Evolutionary conservation across 345 rosid species (phyloP), one percentile per base, ranked within the genome.

Genomic region (Cardamine resedifolia): DNA sequence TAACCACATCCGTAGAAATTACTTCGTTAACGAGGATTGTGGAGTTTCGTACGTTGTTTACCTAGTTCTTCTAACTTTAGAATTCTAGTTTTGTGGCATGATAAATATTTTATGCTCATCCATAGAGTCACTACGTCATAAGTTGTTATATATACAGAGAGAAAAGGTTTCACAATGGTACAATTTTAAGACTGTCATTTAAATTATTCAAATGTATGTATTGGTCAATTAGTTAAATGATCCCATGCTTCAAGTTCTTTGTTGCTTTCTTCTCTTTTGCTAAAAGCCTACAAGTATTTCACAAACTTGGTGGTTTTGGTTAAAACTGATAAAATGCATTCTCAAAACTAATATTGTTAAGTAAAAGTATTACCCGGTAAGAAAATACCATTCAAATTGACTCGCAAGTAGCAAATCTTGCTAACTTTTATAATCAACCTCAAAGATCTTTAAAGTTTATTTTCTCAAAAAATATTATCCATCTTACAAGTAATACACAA

Each of bases 11-110:
- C 79, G 44, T 75, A 34, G 70, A 55, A 20, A 44, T 45, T n/a
- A 53, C 48, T 9, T 44, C 3, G 9, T 9, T 7, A 27, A 49
- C 70, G 79, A 75, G 43, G 55, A 53, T 44, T 24, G 16, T 53
- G 79, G 79, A 68, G 23, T 45, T 27, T 62, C 75, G 6, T 62
- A 56, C 15, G 45, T 48, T n/a, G 9, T 19, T 53, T 47, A 36
- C 4, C 36, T 24, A 41, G 24, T 44, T 74, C n/a, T 44, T 44
- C 75, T 55, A 69, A 55, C 43, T 69, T 62, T 76, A 63, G 79
- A 44, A 20, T 11, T 43, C 45, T 53, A 3, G 49, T 33, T 44
- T 41, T 67, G 44, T 67, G 34, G 53, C 30, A 48, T 49, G 20
- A 74, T 49, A 19, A 57, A 36, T 57, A 60, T 20, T 50, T 66